Conservation (phyloP, 2,329 filamentous ascomycete genomes). For the Colletotrichum shisoi region DNA sequence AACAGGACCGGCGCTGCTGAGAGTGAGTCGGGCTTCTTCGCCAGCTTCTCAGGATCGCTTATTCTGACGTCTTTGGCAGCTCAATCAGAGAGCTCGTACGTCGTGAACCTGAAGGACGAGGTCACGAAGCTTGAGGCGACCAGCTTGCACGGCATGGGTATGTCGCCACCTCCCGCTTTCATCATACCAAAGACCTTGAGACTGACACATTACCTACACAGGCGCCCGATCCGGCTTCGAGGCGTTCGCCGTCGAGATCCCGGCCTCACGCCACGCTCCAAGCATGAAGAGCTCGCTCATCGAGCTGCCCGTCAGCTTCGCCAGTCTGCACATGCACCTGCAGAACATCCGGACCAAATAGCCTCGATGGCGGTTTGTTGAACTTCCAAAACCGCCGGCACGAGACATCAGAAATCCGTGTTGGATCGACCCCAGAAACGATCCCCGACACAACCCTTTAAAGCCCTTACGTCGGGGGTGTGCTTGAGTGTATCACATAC, state of each 20-base stretch:
- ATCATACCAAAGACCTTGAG: neutral
- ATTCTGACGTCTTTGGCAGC: slow-evolving; percentile 5
- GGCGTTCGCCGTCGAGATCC: slow-evolving; percentile 26
- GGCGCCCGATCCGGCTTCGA: slow-evolving; percentile 29
- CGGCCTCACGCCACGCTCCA: slow-evolving; percentile 26
- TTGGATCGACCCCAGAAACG: slow-evolving; percentile 16
- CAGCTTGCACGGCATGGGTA: slow-evolving; percentile 32
- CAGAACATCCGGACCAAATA: slow-evolving; percentile 37
- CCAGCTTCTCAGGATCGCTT: fast-evolving
- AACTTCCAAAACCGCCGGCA: slow-evolving; percentile 31
- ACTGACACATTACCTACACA: neutral
- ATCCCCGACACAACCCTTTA: slow-evolving; percentile 27
- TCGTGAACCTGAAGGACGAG: slow-evolving; percentile 18
- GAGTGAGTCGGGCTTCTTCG: neutral
- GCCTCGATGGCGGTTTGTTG: slow-evolving; percentile 35
- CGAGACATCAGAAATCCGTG: slow-evolving; percentile 29
- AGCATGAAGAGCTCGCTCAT: slow-evolving; percentile 26
- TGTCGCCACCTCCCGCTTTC: neutral
- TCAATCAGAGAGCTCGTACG: slow-evolving; percentile 34
- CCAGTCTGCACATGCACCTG: slow-evolving; percentile 35
- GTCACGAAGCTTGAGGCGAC: slow-evolving; percentile 24
- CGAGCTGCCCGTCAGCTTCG: slow-evolving; percentile 34
- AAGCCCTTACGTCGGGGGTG: slow-evolving; percentile 19
- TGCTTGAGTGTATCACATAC: slow-evolving; percentile 19
- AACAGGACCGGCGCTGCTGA: slow-evolving; percentile 36